Evolutionary conservation across 2,329 filamentous ascomycete genomes (phyloP), one percentile per base, ranked within the genome.

Genomic region (Xylaria sp.): DNA sequence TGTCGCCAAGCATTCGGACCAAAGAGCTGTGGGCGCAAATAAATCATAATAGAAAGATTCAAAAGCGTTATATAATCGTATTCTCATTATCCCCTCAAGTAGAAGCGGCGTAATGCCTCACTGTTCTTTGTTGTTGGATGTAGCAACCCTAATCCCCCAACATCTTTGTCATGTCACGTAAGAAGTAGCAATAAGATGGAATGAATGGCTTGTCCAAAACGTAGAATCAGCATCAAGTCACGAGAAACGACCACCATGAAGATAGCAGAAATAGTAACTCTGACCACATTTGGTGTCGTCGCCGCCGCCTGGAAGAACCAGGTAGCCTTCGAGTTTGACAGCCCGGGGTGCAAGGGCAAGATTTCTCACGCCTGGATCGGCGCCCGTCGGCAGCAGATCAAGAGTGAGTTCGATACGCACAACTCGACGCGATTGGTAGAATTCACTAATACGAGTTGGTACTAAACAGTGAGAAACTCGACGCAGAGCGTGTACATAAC

Each of bases 401-500:
- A 31, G 17, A 17, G 49, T 33, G 33, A 31, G 49, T 53, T 15
- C 15, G 46, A 26, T 6, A 26, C 23, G 20, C 23, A 26, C 46
- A 11, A 49, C 20, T 26, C 13, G 13, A 15, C 23, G 4, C 23
- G 28, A 53, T 9, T 23, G 4, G n/a, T 10, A 53, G 28, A 9
- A 53, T n/a, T 3, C 4, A 15, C 49, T 53, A 53, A 53, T 33
- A 20, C 17, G 33, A 36, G 20, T 53, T 28, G 4, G 23, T 9
- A 4, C 15, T 2, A 33, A 53, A 58, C 7, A 74, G 72, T 74
- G 64, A 23, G 60, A 17, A 72, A 73, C 26, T 59, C 66, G 9
- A 68, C 73, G 9, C 67, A 73, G 20, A 72, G 71, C 60, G 63
- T 74, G 3, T 72, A 66, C 36, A 65, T 65, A 5, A 61, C 61